Conservation (phyloP, 192 early-diverging fungal species). For the Rhizophagus clarus region DNA sequence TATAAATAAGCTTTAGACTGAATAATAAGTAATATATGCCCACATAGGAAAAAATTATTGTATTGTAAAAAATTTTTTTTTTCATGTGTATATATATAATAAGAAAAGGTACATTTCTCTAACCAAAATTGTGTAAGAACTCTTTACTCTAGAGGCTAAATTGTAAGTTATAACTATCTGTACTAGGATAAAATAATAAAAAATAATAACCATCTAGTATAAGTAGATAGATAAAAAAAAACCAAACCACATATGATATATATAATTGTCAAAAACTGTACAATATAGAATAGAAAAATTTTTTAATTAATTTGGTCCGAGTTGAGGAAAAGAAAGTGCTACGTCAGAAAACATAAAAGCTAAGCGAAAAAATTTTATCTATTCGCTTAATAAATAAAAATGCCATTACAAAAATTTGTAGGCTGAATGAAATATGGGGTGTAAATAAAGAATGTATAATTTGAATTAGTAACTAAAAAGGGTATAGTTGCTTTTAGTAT, state of each 20-base stretch:
- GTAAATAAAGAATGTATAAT: background rate
- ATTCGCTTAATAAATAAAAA: background rate
- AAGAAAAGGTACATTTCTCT: background rate
- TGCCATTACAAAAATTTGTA: background rate
- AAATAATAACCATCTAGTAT: background rate
- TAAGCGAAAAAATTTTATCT: background rate
- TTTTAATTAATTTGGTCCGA: background rate
- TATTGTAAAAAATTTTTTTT: background rate
- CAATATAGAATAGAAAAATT: background rate
- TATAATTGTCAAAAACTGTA: background rate
- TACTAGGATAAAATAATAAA: too few species aligned
- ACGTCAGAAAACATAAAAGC: background rate
- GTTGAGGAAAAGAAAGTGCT: background rate
- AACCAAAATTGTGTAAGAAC: background rate
- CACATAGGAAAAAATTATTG: too few species aligned
- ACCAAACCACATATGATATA: background rate
- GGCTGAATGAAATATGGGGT: background rate
- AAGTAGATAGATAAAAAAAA: background rate
- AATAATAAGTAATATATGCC: too few species aligned
- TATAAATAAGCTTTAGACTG: too few species aligned
- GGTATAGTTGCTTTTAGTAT: background rate
- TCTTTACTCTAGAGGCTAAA: background rate
- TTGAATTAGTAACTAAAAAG: background rate
- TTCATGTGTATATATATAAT: background rate
- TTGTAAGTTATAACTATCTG: background rate